These are phyloP conservation scores for Ogataea polymorpha DNA, from an alignment of 805 yeast genomes.

Conservation along the genomic window DNA sequence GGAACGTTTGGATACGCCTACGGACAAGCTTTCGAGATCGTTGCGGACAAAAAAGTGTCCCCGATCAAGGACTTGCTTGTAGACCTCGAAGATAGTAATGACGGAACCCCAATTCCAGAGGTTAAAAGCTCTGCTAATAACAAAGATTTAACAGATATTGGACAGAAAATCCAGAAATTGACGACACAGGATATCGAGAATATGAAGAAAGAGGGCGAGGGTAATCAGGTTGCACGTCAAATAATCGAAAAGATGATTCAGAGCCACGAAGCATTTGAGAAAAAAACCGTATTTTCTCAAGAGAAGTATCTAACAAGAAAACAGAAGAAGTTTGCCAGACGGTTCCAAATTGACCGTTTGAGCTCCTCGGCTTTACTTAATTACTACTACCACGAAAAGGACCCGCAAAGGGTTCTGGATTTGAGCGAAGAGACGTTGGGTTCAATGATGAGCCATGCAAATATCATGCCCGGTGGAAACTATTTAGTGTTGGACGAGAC, in stretches of 20 bases:
- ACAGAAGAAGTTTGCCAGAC: constrained; percentile 83
- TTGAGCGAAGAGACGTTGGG: constrained; percentile 85
- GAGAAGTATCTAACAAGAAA: constrained; percentile 89
- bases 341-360: constrained; percentile 77
- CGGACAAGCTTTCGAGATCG: constrained; percentile 87
- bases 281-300: constrained; percentile 86
- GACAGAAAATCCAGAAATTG: constrained; percentile 69
- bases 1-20: constrained; percentile 76
- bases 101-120: constrained; percentile 23
- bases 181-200: constrained; percentile 79
- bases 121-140: constrained; percentile 53
- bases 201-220: constrained; percentile 69
- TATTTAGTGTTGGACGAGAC: constrained; percentile 90
- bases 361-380: constrained; percentile 69
- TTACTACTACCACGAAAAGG: constrained; percentile 69
- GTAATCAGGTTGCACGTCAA: constrained; percentile 62
- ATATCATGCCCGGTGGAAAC: constrained; percentile 84
- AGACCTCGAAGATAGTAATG: constrained; percentile 27
- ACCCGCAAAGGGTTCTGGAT: constrained; percentile 67
- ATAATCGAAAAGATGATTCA: constrained; percentile 80
- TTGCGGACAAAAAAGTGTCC: constrained; percentile 49
- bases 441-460: constrained; percentile 69
- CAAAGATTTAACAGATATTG: constrained; percentile 63
- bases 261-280: constrained; percentile 81
- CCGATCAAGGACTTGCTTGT: constrained; percentile 43